Evolutionary conservation across 73 alveolate species (phyloP).

Genomic region (Paramecium tetraurelia): DNA sequence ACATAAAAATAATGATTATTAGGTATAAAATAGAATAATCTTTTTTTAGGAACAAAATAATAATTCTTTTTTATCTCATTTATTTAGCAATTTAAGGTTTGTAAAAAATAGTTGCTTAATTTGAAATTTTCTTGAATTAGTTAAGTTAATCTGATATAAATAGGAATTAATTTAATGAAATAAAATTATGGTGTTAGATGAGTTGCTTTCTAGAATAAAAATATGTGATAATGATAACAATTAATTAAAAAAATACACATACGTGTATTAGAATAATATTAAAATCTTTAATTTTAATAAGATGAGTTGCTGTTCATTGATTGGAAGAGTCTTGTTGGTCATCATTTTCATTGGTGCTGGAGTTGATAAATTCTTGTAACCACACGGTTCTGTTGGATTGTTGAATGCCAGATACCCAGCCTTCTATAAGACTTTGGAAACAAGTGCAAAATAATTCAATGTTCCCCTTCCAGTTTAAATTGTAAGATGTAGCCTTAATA

Average conservation of each 20-base stretch:
- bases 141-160: background rate
- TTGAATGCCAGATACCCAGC: background rate
- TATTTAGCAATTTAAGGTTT: background rate
- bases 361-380: background rate
- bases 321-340: background rate
- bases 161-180: background rate
- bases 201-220: background rate
- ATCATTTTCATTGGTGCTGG: constrained; percentile 9
- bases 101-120: background rate
- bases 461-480: background rate
- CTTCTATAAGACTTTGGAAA: background rate
- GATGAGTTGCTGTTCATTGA: background rate
- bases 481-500: background rate
- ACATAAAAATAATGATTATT: too few species aligned
- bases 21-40: background rate
- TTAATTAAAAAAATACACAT: background rate
- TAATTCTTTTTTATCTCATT: background rate
- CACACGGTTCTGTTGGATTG: background rate
- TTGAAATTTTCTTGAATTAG: background rate
- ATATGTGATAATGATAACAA: background rate
- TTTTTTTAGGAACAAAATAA: background rate
- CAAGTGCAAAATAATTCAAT: background rate
- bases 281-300: background rate
- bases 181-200: background rate
- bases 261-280: background rate